These are phyloP conservation scores for Cicer arietinum DNA, from an alignment of 306 rosid species.

Conservation along the genomic window DNA sequence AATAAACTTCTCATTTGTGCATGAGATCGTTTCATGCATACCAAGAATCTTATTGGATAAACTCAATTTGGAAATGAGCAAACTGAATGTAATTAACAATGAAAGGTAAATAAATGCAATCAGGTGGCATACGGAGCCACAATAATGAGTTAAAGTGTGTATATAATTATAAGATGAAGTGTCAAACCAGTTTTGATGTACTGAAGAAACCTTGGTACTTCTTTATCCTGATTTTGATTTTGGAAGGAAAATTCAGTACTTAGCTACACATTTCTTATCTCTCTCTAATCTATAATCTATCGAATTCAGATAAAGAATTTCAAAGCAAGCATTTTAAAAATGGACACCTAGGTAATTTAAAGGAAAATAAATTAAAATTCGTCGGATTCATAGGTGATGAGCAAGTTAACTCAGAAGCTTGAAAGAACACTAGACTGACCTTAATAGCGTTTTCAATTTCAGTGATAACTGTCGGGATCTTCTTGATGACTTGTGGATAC, in stretches of 20 bases:
- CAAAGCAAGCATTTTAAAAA: neutral
- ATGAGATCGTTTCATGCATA: neutral
- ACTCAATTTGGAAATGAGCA: neutral
- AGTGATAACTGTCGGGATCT: constrained; percentile 61
- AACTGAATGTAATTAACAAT: neutral
- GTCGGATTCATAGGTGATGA: neutral
- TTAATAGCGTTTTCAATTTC: constrained; percentile 71
- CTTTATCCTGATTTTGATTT: neutral
- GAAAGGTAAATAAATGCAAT: too few relatives aligned
- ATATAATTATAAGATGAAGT: too few relatives aligned
- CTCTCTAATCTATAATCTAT: neutral
- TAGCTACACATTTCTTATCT: neutral
- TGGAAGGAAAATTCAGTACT: constrained; percentile 1
- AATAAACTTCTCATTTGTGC: neutral
- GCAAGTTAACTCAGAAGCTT: neutral
- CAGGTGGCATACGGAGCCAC: too few relatives aligned
- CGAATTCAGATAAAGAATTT: constrained; percentile 23
- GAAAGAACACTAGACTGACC: constrained; percentile 50
- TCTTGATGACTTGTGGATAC: constrained; percentile 59
- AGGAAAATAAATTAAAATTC: constrained; percentile 4
- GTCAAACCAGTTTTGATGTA: too few relatives aligned
- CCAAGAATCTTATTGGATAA: neutral
- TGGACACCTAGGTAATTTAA: neutral
- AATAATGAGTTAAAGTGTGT: too few relatives aligned
- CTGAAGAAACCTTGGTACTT: neutral